Percentiles rank a stretch among this genome's conserved stretches.
Evolutionary conservation across 306 rosid genomes (phyloP).

Genomic region (Ormosia semicastrata): DNA sequence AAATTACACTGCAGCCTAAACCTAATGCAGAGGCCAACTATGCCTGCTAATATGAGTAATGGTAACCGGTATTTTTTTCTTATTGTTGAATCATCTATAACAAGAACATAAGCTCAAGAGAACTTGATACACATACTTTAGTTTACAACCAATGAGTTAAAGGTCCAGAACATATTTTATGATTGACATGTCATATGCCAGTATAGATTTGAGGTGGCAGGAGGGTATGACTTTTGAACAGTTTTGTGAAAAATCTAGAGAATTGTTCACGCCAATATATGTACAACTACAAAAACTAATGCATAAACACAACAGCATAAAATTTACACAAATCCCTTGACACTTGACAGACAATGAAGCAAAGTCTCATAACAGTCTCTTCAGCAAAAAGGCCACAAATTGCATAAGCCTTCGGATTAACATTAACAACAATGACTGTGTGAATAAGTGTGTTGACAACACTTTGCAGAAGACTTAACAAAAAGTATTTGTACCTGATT

Average conservation of each 20-base stretch:
- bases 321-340: conserved; percentile 1
- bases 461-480: neutral
- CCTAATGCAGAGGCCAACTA: neutral
- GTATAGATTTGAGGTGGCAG: neutral
- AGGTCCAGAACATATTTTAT: neutral
- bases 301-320: conserved; percentile 5
- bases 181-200: neutral
- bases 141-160: neutral
- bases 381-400: neutral
- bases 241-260: neutral
- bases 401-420: neutral
- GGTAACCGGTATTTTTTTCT: neutral
- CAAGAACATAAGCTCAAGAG: neutral
- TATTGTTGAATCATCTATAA: neutral
- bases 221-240: neutral
- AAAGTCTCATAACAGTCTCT: neutral
- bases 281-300: conserved; percentile 2
- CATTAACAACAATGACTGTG: conserved; percentile 3
- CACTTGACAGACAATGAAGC: neutral
- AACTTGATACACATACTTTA: neutral
- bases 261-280: neutral
- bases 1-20: conserved; percentile 7
- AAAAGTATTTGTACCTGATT: conserved; percentile 64
- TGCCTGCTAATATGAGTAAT: neutral
- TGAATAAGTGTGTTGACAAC: neutral